Percentiles rank a stretch among this genome's conserved stretches.
phyloP scores from a whole-genome alignment of 352 stramenopile species.

The Phytophthora europaea region DNA sequence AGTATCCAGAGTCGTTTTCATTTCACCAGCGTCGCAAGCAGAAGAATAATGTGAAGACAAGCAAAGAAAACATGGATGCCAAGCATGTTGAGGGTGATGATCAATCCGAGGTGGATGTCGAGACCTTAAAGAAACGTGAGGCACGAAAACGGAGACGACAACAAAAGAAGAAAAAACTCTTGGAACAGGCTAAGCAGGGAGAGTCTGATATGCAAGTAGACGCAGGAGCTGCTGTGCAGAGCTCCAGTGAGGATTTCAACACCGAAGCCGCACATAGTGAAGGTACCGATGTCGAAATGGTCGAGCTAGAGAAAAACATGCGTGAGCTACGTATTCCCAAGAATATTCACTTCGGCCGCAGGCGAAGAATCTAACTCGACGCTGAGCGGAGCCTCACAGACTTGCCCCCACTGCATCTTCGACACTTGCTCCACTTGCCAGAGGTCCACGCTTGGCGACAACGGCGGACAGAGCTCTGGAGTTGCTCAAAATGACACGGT shows the following conservation, averaged over 20 bases:
- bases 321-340: conserved; percentile 44
- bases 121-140: conserved; percentile 41
- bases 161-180: conserved; percentile 41
- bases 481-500: conserved; percentile 25
- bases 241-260: background rate
- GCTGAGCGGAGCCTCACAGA: background rate
- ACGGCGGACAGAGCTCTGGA: conserved; percentile 2
- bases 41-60: conserved; percentile 15
- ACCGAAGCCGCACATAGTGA: background rate
- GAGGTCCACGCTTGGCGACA: conserved; percentile 9
- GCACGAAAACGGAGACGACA: conserved; percentile 42
- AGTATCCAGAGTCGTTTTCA: conserved; percentile 53
- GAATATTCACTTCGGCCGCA: conserved; percentile 44
- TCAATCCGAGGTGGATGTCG: conserved; percentile 17
- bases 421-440: conserved; percentile 8
- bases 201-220: conserved; percentile 38
- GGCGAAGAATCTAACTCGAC: conserved; percentile 25
- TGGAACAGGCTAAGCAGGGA: conserved; percentile 11
- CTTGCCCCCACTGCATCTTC: conserved; percentile 7
- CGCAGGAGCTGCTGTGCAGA: background rate
- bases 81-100: background rate
- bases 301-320: conserved; percentile 39
- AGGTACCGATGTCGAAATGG: conserved; percentile 34
- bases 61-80: background rate
- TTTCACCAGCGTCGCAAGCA: conserved; percentile 41